Evolutionary conservation across 202 grass and related monocot genomes (phyloP).

Genomic region (Tripidium arundinaceum): DNA sequence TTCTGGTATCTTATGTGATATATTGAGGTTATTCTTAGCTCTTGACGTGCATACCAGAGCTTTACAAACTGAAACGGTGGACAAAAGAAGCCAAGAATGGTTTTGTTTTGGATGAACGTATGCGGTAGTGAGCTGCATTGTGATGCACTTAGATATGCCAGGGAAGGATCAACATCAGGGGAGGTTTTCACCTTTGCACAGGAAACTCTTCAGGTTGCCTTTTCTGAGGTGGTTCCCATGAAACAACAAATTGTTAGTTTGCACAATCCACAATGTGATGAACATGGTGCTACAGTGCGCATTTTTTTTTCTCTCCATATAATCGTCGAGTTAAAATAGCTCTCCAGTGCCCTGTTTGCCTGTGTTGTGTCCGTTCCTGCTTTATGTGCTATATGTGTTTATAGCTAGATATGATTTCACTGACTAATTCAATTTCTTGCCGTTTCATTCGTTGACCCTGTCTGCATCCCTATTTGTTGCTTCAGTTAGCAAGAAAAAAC

Average conservation of each 20-base stretch:
- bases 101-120: conserved; percentile 52
- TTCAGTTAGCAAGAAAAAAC: background rate
- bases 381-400: background rate
- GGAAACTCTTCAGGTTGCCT: conserved; percentile 53
- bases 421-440: background rate
- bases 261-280: conserved; percentile 32
- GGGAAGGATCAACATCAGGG: conserved; percentile 53
- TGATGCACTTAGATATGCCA: conserved; percentile 64
- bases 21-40: conserved; percentile 57
- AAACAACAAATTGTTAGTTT: conserved; percentile 49
- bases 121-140: conserved; percentile 57
- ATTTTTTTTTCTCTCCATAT: background rate
- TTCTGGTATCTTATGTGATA: conserved; percentile 61
- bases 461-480: background rate
- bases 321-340: background rate
- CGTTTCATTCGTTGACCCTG: background rate
- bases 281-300: background rate
- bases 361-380: too few relatives aligned
- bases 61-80: conserved; percentile 60
- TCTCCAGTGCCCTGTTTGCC: background rate
- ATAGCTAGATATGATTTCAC: background rate
- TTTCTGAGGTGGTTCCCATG: conserved; percentile 49
- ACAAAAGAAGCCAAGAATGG: conserved; percentile 64
- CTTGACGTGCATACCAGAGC: conserved; percentile 52
- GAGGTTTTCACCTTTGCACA: conserved; percentile 51